phyloP scores from a whole-genome alignment of 2,329 filamentous ascomycete genomes.

The Thelonectria blattea region DNA sequence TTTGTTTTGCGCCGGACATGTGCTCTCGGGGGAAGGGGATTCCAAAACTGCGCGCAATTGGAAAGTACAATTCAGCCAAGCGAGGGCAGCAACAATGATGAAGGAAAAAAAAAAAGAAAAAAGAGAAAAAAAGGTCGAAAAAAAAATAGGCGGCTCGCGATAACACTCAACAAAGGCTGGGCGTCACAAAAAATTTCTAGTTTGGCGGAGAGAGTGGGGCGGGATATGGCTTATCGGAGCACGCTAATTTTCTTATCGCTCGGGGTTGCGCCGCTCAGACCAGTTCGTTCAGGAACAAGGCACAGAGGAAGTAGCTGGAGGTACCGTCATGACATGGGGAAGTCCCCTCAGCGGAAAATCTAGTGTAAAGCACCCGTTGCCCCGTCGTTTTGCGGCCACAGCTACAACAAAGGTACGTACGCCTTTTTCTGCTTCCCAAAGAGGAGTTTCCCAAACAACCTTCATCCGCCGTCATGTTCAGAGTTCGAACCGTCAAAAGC shows the following conservation, averaged over 20 bases:
- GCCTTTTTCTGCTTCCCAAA: constrained; percentile 5
- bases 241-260: constrained; percentile 25
- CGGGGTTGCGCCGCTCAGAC: not conserved
- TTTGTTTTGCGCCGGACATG: constrained; percentile 43
- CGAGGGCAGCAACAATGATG: constrained; percentile 2
- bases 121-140: constrained; percentile 2
- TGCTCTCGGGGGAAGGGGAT: constrained; percentile 19
- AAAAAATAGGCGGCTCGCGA: not conserved
- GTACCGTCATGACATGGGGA: not conserved
- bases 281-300: not conserved
- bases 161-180: not conserved
- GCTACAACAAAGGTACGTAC: not conserved
- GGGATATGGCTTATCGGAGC: constrained; percentile 25
- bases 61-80: not conserved
- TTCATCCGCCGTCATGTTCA: constrained; percentile 7
- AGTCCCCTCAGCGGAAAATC: not conserved
- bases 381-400: constrained; percentile 3
- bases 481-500: constrained; percentile 2
- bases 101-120: constrained; percentile 15
- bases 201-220: constrained; percentile 26
- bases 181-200: constrained; percentile 35
- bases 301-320: not conserved
- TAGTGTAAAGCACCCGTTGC: constrained; percentile 7
- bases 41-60: constrained; percentile 11
- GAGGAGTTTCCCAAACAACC: constrained; percentile 18